Evolutionary conservation across 1,139 yeast genomes (phyloP).

Genomic region (Geotrichum fermentans): DNA sequence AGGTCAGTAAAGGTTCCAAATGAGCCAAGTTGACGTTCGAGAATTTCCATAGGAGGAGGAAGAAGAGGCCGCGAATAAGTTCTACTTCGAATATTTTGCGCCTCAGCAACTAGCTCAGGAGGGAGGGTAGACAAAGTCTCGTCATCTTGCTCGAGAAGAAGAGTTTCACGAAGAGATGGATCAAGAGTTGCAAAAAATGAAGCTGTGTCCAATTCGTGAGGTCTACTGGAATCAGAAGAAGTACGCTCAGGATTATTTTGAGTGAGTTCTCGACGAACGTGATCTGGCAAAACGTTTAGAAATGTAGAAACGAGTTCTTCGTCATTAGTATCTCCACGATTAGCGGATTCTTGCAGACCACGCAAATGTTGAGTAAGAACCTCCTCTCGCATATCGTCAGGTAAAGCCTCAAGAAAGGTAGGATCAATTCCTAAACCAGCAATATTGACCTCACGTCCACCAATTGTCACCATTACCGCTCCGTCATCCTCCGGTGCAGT

Average conservation of each 20-base stretch:
- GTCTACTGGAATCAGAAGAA: constrained; percentile 32
- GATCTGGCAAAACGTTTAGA: constrained; percentile 74
- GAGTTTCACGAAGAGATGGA: constrained; percentile 36
- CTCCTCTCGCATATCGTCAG: constrained; percentile 90
- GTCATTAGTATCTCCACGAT: constrained; percentile 42
- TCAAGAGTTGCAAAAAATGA: constrained; percentile 36
- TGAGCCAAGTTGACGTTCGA: constrained; percentile 13
- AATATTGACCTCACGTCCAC: constrained; percentile 77
- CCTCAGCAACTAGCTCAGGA: constrained; percentile 36
- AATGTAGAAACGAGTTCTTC: constrained; percentile 80
- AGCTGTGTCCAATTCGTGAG: constrained; percentile 33
- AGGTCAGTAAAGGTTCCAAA: constrained; percentile 6
- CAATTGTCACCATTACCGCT: constrained; percentile 58
- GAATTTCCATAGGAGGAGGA: constrained; percentile 11
- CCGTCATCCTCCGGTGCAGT: constrained; percentile 6
- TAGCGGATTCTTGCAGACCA: constrained; percentile 41
- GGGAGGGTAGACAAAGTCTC: constrained; percentile 34
- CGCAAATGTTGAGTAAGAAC: constrained; percentile 83
- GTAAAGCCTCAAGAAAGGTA: constrained; percentile 81
- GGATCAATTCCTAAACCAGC: constrained; percentile 91
- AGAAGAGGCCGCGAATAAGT: constrained; percentile 24
- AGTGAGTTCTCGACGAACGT: constrained; percentile 64
- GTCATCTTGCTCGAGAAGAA: constrained; percentile 37
- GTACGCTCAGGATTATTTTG: constrained; percentile 52
- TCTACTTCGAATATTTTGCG: constrained; percentile 31